phyloP scores from a whole-genome alignment of 2,329 filamentous ascomycete species.

The Diaporthe capsici region DNA sequence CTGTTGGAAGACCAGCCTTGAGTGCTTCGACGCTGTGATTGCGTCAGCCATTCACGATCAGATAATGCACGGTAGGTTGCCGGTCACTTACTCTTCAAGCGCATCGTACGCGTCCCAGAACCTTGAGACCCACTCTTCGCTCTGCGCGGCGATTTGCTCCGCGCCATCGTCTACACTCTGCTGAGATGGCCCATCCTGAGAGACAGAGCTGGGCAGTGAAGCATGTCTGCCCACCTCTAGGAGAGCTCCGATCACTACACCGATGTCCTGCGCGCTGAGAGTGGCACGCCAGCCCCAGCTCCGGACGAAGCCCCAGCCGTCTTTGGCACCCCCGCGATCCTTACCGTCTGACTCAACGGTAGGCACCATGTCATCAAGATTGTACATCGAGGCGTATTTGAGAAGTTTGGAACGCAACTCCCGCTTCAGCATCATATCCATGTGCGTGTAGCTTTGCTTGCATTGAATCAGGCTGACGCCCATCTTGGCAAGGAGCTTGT shows the following conservation, averaged over 20 bases:
- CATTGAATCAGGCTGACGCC: constrained; percentile 94
- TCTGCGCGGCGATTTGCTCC: constrained; percentile 65
- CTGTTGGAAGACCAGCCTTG: constrained; percentile 82
- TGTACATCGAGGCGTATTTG: constrained; percentile 93
- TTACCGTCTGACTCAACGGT: constrained; percentile 79
- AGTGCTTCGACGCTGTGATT: constrained; percentile 78
- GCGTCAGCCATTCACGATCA: constrained; percentile 52
- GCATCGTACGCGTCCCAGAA: constrained; percentile 83
- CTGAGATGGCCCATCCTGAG: constrained; percentile 51
- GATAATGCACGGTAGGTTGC: constrained; percentile 59
- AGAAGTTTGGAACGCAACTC: constrained; percentile 87
- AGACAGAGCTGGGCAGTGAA: constrained; percentile 51
- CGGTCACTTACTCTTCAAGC: constrained; percentile 71
- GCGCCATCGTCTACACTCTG: constrained; percentile 62
- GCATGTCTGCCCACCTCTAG: constrained; percentile 85
- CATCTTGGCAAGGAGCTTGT: constrained; percentile 98
- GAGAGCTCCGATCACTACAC: constrained; percentile 91
- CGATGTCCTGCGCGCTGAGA: constrained; percentile 91
- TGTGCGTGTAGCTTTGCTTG: constrained; percentile 95
- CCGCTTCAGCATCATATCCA: constrained; percentile 97
- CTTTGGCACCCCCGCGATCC: constrained; percentile 80
- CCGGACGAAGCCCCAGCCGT: constrained; percentile 96
- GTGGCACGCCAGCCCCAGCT: constrained; percentile 99
- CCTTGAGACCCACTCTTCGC: constrained; percentile 75
- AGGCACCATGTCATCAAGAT: constrained; percentile 93